Evolutionary conservation across 768 basidiomycete species (phyloP).

Genomic region (Tricholoma sp.): DNA sequence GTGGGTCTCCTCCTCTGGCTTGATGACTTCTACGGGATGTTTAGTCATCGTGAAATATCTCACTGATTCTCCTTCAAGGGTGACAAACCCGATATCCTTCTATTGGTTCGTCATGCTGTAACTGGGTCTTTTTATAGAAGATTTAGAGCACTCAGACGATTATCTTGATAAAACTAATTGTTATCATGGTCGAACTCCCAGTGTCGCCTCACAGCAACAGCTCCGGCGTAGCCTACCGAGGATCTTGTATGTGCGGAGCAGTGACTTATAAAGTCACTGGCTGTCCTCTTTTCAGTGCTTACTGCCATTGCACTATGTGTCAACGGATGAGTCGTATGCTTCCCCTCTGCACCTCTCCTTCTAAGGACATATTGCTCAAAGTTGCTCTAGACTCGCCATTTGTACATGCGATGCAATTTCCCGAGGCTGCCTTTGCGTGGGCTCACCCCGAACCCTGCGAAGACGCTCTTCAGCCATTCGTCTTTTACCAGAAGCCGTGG

Average conservation of each 20-base stretch:
- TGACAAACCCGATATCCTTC: too few relatives aligned
- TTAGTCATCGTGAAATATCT: too few relatives aligned
- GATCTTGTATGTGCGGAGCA: constrained; percentile 57
- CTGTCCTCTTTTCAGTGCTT: constrained; percentile 49
- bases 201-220: background rate
- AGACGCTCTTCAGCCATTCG: constrained; percentile 40
- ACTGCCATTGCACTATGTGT: constrained; percentile 70
- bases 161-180: too few relatives aligned
- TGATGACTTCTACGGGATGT: too few relatives aligned
- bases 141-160: too few relatives aligned
- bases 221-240: constrained; percentile 27
- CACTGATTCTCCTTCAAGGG: too few relatives aligned
- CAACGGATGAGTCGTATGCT: constrained; percentile 53
- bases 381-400: constrained; percentile 47
- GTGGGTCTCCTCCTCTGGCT: too few relatives aligned
- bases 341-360: background rate
- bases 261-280: constrained; percentile 44
- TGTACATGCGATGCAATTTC: constrained; percentile 57
- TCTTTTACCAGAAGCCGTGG: constrained; percentile 46
- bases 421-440: constrained; percentile 49
- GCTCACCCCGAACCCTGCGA: constrained; percentile 32
- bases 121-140: too few relatives aligned
- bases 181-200: background rate
- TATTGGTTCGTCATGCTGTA: too few relatives aligned
- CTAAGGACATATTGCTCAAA: background rate